Evolutionary conservation across 768 basidiomycete genomes (phyloP).

Genomic region (Gymnopilus dilepis): DNA sequence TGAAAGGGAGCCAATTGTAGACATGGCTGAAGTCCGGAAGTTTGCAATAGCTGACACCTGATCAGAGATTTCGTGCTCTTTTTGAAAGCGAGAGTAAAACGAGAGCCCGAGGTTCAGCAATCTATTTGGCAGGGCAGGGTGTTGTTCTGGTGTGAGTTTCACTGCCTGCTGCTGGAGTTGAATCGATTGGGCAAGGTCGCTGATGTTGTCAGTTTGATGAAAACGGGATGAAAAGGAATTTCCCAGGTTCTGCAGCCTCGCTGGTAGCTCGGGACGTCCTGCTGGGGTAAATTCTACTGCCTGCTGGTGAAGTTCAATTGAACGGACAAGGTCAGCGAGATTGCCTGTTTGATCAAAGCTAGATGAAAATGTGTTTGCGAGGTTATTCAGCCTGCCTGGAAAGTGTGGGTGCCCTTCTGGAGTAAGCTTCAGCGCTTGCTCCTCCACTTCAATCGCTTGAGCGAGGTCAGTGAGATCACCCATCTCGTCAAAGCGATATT

Average conservation of each 20-base stretch:
- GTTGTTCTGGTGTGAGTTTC: too few species aligned
- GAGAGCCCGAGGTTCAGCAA: too few species aligned
- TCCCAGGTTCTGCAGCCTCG: too few species aligned
- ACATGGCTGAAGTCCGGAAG: not conserved
- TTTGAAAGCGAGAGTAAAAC: too few species aligned
- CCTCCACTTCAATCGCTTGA: not conserved
- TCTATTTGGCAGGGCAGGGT: too few species aligned
- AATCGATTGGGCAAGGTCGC: too few species aligned
- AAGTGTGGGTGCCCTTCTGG: not conserved
- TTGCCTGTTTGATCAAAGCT: not conserved
- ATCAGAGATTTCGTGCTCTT: too few species aligned
- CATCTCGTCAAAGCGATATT: not conserved
- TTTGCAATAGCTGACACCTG: too few species aligned
- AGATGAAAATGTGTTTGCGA: not conserved
- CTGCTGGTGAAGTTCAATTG: not conserved
- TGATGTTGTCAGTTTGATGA: too few species aligned
- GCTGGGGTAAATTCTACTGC: not conserved
- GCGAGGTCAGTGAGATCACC: not conserved
- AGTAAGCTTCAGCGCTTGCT: not conserved
- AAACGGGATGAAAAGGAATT: too few species aligned
- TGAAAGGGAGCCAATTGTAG: not conserved
- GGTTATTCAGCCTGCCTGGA: not conserved
- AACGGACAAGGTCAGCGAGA: not conserved
- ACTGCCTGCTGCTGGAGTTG: too few species aligned
- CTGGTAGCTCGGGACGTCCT: not conserved